Conservation (phyloP, 2,329 filamentous ascomycete species). For the Leptographium lundbergii region DNA sequence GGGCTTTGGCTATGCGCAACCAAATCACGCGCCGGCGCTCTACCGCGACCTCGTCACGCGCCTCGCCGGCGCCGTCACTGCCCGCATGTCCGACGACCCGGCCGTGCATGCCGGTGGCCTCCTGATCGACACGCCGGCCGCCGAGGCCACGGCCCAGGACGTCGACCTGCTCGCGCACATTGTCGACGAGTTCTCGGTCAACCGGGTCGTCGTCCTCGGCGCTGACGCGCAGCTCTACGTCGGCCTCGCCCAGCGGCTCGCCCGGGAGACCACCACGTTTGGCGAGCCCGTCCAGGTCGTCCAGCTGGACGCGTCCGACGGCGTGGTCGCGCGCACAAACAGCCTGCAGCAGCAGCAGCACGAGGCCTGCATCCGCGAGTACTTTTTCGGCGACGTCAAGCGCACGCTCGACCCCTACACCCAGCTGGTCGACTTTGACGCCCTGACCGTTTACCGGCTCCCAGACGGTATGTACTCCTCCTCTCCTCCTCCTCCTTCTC, state of each 20-base stretch:
- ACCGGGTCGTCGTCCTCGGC: constrained; percentile 70
- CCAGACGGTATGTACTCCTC: constrained; percentile 38
- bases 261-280: constrained; percentile 36
- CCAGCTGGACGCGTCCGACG: constrained; percentile 71
- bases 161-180: constrained; percentile 75
- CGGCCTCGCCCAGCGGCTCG: constrained; percentile 61
- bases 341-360: constrained; percentile 59
- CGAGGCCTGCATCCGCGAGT: constrained; percentile 72
- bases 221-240: constrained; percentile 54
- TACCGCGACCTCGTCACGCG: constrained; percentile 65
- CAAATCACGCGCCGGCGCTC: constrained; percentile 58
- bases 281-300: constrained; percentile 65
- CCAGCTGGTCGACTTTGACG: constrained; percentile 67
- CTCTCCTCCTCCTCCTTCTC: neutral
- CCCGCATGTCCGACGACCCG: constrained; percentile 62
- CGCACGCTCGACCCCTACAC: constrained; percentile 77
- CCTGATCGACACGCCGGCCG: constrained; percentile 73
- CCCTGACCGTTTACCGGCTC: constrained; percentile 60
- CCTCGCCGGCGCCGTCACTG: constrained; percentile 66
- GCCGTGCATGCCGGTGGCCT: constrained; percentile 62
- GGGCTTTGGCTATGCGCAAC: constrained; percentile 63
- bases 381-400: constrained; percentile 79
- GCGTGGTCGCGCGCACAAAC: constrained; percentile 65
- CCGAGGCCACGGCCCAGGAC: constrained; percentile 42
- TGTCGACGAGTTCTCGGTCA: constrained; percentile 52